These are phyloP conservation scores for Fusarium decemcellulare DNA, from an alignment of 2,329 filamentous ascomycete species.

Conservation along the genomic window DNA sequence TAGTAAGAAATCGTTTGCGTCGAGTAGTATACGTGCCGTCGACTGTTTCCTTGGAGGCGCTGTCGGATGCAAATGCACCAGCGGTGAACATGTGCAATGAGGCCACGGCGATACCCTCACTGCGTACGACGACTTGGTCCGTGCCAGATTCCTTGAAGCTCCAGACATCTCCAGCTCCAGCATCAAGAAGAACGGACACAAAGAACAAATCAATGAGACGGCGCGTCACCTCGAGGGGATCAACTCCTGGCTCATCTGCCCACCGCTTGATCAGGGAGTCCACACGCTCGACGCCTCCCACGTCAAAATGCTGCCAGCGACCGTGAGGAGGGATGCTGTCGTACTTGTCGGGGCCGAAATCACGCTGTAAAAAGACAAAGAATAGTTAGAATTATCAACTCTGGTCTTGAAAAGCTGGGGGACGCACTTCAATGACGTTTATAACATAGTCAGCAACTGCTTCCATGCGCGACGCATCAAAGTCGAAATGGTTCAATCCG, in stretches of 20 bases:
- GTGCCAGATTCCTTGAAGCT: slow-evolving; percentile 58
- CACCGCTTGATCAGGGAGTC: slow-evolving; percentile 63
- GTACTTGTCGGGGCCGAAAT: slow-evolving; percentile 64
- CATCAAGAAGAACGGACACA: slow-evolving; percentile 71
- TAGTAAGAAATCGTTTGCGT: too few species aligned
- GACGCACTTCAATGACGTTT: too few species aligned
- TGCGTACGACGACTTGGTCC: slow-evolving; percentile 55
- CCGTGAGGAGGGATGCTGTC: slow-evolving; percentile 67
- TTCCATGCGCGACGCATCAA: too few species aligned
- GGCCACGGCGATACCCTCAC: slow-evolving; percentile 67
- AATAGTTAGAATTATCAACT: too few species aligned
- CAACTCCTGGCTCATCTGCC: slow-evolving; percentile 41
- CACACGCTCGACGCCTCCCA: slow-evolving; percentile 66
- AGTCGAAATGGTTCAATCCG: too few species aligned
- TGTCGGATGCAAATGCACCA: slow-evolving; percentile 52
- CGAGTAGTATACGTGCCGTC: too few species aligned
- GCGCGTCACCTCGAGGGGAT: slow-evolving; percentile 63
- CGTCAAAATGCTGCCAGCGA: slow-evolving; percentile 75
- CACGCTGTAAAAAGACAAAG: slow-evolving; percentile 57
- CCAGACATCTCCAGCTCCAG: slow-evolving; percentile 67
- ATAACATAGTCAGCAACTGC: too few species aligned
- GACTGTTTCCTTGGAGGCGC: not conserved
- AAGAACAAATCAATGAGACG: slow-evolving; percentile 73
- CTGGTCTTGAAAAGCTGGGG: too few species aligned
- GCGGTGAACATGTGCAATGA: slow-evolving; percentile 64